Percentiles rank a stretch among this genome's conserved stretches.
Conservation (phyloP, 495 filamentous ascomycete species). For the Hyaloscypha bicolor region DNA sequence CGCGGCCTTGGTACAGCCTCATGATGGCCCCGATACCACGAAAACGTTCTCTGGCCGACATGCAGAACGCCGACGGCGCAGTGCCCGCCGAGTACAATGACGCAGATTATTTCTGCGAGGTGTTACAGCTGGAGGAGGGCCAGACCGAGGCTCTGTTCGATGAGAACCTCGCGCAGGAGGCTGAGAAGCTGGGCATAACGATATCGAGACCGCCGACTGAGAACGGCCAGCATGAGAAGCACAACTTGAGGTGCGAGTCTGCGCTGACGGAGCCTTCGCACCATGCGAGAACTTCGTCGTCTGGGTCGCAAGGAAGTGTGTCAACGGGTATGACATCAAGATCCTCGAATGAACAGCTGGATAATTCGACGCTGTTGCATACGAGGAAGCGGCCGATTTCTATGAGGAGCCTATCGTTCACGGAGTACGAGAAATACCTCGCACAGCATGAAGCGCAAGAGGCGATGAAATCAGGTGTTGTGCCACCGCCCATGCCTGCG, state of each 20-base stretch:
- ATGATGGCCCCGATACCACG: conserved; percentile 25
- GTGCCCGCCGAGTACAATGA: conserved; percentile 28
- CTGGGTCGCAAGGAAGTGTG: conserved; percentile 38
- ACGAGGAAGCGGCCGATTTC: conserved; percentile 37
- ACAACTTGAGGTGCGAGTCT: conserved; percentile 39
- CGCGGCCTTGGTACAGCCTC: conserved; percentile 12
- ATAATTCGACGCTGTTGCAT: conserved; percentile 1
- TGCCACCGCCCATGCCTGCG: conserved; percentile 30
- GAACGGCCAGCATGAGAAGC: conserved; percentile 22
- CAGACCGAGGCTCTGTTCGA: conserved; percentile 45
- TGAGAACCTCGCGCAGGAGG: conserved; percentile 40
- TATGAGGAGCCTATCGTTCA: conserved; percentile 47
- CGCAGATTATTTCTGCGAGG: conserved; percentile 42
- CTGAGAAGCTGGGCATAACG: conserved; percentile 45
- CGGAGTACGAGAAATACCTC: conserved; percentile 55
- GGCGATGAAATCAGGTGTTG: conserved; percentile 36
- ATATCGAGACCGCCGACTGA: conserved; percentile 35
- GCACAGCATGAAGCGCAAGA: conserved; percentile 42
- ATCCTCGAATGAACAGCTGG: conserved; percentile 34
- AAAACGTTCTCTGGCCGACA: conserved; percentile 23
- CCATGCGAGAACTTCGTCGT: conserved; percentile 40
- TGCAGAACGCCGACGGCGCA: conserved; percentile 13
- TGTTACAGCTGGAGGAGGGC: conserved; percentile 42
- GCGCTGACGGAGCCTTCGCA: conserved; percentile 37
- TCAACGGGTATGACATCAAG: conserved; percentile 40